Base-by-base conservation (phyloP, 805 yeast species). In the Kodamaea kaohsiungensis region DNA sequence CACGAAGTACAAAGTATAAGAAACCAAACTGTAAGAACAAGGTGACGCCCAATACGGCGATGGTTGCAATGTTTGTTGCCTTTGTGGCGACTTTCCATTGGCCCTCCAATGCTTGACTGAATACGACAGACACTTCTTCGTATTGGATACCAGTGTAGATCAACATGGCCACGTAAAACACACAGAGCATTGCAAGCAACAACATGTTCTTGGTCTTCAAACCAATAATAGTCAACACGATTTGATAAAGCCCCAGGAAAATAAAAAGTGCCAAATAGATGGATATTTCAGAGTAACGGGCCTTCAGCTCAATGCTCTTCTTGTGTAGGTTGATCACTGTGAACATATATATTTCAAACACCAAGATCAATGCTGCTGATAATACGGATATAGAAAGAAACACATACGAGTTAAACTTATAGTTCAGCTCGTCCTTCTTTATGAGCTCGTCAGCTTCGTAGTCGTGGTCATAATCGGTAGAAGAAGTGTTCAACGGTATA, bases 231-330 rank as follows among this genome's bases (percentile, higher is more conserved):
- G 80, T 66, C 40, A 79, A 62, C 2, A 68, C 49, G 18, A 76
- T 62, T 53, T 77, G 82, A 60, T 70, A 79, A 6, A 78, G 35
- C 30, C 70, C 76, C 4, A 81, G 80, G 59, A 80, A 79, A 37
- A 78, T 75, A 60, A 78, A 78, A n/a, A 79, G 65, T 1, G 83
- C 78, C 53, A 80, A 62, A 59, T 71, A 79, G 16, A 79, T 77
- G 40, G 73, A 65, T 53, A 74, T 58, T 56, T 74, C 68, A 40
- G 65, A 56, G 48, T 66, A 70, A 33, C 59, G 52, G 3, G 37
- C 48, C 49, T 64, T 53, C 47, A 55, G 58, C 18, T 65, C 54
- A 43, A 65, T 54, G 18, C 53, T 51, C 30, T 56, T 45, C 54
- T 68, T 62, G 57, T 76, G 74, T n/a, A 63, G 55, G 49, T 72